Percentiles rank a stretch among this genome's conserved stretches.
These are phyloP conservation scores for Calonectria leucothoes DNA, from an alignment of 2,329 filamentous ascomycete species.

Conservation along the genomic window DNA sequence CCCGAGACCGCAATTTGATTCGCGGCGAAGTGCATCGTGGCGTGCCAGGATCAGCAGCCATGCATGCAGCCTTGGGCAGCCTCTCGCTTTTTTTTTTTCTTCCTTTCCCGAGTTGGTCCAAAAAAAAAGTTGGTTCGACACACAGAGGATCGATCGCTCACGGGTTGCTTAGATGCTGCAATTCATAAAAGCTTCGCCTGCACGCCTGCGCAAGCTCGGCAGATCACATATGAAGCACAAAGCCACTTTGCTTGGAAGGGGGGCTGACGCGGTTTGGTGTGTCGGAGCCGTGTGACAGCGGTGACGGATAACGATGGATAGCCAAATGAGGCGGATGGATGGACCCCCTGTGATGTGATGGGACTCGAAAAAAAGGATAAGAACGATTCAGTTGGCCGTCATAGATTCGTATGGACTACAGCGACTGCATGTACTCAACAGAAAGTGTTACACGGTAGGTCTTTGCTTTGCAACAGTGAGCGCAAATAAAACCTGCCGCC, in stretches of 20 bases:
- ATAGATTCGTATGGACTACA: neutral
- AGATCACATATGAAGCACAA: neutral
- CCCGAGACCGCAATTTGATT: neutral
- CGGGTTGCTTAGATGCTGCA: neutral
- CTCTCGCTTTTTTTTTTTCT: neutral
- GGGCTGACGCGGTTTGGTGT: conserved; percentile 14
- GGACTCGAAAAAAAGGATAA: neutral
- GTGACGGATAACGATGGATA: neutral
- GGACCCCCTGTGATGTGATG: neutral
- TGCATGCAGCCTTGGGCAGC: neutral
- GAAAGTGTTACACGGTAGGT: neutral
- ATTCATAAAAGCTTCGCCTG: neutral
- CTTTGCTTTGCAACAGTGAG: neutral
- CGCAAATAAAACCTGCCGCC: no score
- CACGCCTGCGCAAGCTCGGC: neutral
- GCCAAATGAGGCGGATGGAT: neutral
- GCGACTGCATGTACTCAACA: neutral
- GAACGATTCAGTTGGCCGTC: neutral
- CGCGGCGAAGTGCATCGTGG: neutral
- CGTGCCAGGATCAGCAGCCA: neutral
- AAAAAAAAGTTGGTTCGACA: neutral
- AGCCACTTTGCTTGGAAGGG: neutral
- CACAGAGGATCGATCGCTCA: neutral
- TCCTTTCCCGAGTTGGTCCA: neutral
- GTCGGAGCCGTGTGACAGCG: conserved; percentile 2